These are phyloP conservation scores for Plectosphaerella sp. DNA, from an alignment of 2,329 filamentous ascomycete species.

Conservation along the genomic window DNA sequence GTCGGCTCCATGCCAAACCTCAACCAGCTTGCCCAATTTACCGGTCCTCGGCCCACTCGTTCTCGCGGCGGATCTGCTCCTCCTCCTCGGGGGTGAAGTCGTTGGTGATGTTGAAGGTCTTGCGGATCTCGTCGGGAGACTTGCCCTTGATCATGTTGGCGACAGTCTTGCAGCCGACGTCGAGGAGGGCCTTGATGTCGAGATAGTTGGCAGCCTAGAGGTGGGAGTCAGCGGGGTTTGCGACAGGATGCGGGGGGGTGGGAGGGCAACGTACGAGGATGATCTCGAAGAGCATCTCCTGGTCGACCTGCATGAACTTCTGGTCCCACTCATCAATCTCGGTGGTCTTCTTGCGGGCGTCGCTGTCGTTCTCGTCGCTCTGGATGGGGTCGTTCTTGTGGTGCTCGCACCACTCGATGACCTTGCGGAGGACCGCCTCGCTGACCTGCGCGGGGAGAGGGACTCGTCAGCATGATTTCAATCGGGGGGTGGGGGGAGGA, in stretches of 20 bases:
- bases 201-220: constrained; percentile 90
- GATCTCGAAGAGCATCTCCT: constrained; percentile 99
- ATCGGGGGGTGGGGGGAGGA: background rate
- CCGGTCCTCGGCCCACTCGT: constrained; percentile 86
- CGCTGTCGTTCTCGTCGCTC: constrained; percentile 81
- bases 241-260: background rate
- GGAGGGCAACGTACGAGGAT: constrained; percentile 68
- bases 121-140: constrained; percentile 97
- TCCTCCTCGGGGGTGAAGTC: constrained; percentile 99
- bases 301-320: constrained; percentile 99
- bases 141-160: constrained; percentile 99
- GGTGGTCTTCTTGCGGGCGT: constrained; percentile 95
- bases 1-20: background rate
- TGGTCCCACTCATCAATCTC: constrained; percentile 99
- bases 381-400: constrained; percentile 86
- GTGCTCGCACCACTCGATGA: constrained; percentile 96
- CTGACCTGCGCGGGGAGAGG: constrained; percentile 58
- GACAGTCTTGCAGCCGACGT: constrained; percentile 98
- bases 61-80: constrained; percentile 91
- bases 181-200: constrained; percentile 95
- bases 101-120: constrained; percentile 99
- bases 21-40: constrained; percentile 29
- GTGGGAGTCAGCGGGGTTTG: background rate
- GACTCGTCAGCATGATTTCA: constrained; percentile 8
- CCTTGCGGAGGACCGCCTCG: constrained; percentile 89